These are phyloP conservation scores for Acanthochlamys bracteata DNA, from an alignment of 106 monocot genomes.

Conservation along the genomic window DNA sequence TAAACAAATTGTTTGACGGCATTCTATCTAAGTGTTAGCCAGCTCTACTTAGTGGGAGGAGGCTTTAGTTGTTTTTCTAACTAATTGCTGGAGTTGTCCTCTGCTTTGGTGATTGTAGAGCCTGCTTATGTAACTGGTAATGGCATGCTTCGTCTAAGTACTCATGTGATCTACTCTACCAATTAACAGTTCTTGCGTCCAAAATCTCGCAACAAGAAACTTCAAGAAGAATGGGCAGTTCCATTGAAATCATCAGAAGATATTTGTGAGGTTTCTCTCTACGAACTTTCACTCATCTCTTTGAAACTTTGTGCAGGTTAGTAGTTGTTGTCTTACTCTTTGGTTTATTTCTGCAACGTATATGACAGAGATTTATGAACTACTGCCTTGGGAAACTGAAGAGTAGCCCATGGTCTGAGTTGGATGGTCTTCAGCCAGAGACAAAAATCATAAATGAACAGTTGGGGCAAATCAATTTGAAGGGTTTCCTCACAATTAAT, in stretches of 20 bases:
- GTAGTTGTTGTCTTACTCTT: background rate
- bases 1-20: too few species aligned
- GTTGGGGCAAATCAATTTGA: constrained; percentile 58
- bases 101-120: background rate
- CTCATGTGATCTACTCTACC: background rate
- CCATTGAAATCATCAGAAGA: constrained; percentile 70
- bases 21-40: too few species aligned
- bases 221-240: constrained; percentile 85
- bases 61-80: too few species aligned
- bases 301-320: background rate
- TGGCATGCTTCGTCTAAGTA: background rate
- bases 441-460: constrained; percentile 87
- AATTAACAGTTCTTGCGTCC: constrained; percentile 71
- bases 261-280: constrained; percentile 46
- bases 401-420: constrained; percentile 88
- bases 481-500: constrained; percentile 85
- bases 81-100: too few species aligned
- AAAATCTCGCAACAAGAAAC: constrained; percentile 67
- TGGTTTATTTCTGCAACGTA: background rate
- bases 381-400: constrained; percentile 71
- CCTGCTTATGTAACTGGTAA: background rate
- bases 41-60: too few species aligned
- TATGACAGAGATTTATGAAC: constrained; percentile 59
- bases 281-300: background rate
- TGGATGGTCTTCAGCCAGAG: constrained; percentile 81